These are phyloP conservation scores for Suillus variegatus DNA, from an alignment of 768 basidiomycete species.

Conservation along the genomic window DNA sequence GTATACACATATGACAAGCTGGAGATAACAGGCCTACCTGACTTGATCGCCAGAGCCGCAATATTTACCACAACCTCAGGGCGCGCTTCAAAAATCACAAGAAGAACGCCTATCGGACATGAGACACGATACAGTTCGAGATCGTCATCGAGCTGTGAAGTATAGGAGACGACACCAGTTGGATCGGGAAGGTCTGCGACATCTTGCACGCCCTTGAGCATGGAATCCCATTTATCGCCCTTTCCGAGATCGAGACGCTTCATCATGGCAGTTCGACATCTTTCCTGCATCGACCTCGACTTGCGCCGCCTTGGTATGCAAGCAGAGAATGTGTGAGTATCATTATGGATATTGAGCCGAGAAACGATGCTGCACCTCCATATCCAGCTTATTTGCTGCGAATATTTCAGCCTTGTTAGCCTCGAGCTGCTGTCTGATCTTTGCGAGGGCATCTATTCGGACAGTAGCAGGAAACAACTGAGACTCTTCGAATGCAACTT, in stretches of 20 bases:
- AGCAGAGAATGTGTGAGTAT: constrained; percentile 1
- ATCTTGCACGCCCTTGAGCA: constrained; percentile 88
- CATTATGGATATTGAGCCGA: background rate
- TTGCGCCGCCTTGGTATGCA: constrained; percentile 61
- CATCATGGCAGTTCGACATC: constrained; percentile 81
- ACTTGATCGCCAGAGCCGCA: constrained; percentile 93
- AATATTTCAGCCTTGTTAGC: constrained; percentile 68
- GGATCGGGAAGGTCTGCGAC: constrained; percentile 88
- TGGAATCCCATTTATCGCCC: constrained; percentile 90
- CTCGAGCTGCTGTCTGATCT: constrained; percentile 69
- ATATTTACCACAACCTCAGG: constrained; percentile 99
- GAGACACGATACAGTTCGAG: constrained; percentile 92
- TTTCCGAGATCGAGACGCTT: constrained; percentile 79
- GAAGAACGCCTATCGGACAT: constrained; percentile 93
- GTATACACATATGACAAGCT: constrained; percentile 6
- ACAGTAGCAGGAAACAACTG: constrained; percentile 74
- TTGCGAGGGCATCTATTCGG: constrained; percentile 69
- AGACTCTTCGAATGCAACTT: constrained; percentile 82
- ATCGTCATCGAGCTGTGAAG: constrained; percentile 83
- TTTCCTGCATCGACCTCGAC: constrained; percentile 78
- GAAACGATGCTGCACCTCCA: constrained; percentile 52
- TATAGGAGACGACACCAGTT: constrained; percentile 84
- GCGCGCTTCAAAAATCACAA: constrained; percentile 96
- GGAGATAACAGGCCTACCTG: constrained; percentile 54
- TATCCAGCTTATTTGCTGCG: constrained; percentile 77